These are phyloP conservation scores for Trypethelium eluteriae DNA, from an alignment of 495 filamentous ascomycete genomes.

Conservation along the genomic window DNA sequence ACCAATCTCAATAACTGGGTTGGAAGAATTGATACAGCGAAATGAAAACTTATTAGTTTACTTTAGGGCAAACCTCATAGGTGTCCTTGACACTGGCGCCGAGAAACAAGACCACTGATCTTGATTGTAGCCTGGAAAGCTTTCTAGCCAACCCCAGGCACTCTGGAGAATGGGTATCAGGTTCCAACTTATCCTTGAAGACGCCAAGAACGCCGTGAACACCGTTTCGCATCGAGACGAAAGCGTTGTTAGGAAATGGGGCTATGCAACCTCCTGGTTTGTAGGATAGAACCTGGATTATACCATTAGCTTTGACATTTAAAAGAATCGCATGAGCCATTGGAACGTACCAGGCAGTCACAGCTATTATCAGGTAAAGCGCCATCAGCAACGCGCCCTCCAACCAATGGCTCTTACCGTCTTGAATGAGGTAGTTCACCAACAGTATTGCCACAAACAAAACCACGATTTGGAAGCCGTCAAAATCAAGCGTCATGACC, in stretches of 20 bases:
- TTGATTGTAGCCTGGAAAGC: neutral
- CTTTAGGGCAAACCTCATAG: too few species aligned
- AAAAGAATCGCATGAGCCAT: neutral
- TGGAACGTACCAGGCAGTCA: constrained; percentile 26
- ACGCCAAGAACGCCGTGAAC: neutral
- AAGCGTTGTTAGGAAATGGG: neutral
- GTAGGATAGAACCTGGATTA: constrained; percentile 28
- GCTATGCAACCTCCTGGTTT: constrained; percentile 13
- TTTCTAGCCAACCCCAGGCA: neutral
- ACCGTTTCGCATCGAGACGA: neutral
- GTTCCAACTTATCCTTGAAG: neutral
- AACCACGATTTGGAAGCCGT: constrained; percentile 28
- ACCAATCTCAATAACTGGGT: too few species aligned
- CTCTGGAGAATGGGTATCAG: neutral
- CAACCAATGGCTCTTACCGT: constrained; percentile 34
- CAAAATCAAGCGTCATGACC: constrained; percentile 29
- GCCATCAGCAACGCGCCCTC: constrained; percentile 35
- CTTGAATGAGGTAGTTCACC: constrained; percentile 31
- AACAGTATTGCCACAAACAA: constrained; percentile 29
- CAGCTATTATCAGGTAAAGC: constrained; percentile 36
- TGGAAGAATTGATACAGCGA: too few species aligned
- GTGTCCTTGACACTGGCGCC: neutral
- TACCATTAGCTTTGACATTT: neutral
- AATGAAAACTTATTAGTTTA: too few species aligned
- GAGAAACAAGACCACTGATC: neutral